Conservation (phyloP, 2,329 filamentous ascomycete species). For the Metarhizium rileyi region DNA sequence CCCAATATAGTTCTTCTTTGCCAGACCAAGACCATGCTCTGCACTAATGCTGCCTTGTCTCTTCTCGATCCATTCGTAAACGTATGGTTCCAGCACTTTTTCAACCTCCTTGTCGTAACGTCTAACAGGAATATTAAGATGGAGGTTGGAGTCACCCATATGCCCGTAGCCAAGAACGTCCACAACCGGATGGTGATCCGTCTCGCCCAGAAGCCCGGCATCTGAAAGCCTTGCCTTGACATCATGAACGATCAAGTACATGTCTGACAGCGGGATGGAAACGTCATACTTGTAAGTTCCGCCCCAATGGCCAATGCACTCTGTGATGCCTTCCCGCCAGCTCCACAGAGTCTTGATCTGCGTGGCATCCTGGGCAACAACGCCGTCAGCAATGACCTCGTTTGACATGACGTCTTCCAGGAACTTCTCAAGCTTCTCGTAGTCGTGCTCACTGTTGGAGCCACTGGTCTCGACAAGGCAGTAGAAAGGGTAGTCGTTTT, state of each 20-base stretch:
- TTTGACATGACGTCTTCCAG: slow-evolving; percentile 85
- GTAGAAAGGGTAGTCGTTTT: slow-evolving; percentile 84
- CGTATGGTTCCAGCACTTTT: slow-evolving; percentile 80
- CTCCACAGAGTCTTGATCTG: slow-evolving; percentile 79
- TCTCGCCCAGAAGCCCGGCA: slow-evolving; percentile 68
- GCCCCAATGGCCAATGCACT: slow-evolving; percentile 80
- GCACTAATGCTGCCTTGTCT: slow-evolving; percentile 89
- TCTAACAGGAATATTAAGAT: slow-evolving; percentile 79
- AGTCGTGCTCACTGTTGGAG: slow-evolving; percentile 88
- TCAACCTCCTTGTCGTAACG: slow-evolving; percentile 83
- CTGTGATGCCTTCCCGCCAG: slow-evolving; percentile 88
- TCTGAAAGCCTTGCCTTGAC: slow-evolving; percentile 61
- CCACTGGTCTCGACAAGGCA: slow-evolving; percentile 94
- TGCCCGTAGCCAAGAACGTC: slow-evolving; percentile 95
- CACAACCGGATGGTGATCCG: slow-evolving; percentile 67
- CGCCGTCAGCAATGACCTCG: slow-evolving; percentile 80
- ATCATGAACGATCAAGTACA: slow-evolving; percentile 87
- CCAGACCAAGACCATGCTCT: slow-evolving; percentile 86
- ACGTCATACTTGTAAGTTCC: slow-evolving; percentile 98
- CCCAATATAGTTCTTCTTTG: slow-evolving; percentile 91
- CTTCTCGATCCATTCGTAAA: slow-evolving; percentile 93
- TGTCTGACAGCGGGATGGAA: slow-evolving; percentile 78
- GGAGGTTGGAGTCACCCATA: slow-evolving; percentile 94
- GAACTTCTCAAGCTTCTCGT: slow-evolving; percentile 81
- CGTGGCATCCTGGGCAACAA: slow-evolving; percentile 86